Conservation (phyloP, 2,329 filamentous ascomycete species). For the Cryphonectria naterciae region DNA sequence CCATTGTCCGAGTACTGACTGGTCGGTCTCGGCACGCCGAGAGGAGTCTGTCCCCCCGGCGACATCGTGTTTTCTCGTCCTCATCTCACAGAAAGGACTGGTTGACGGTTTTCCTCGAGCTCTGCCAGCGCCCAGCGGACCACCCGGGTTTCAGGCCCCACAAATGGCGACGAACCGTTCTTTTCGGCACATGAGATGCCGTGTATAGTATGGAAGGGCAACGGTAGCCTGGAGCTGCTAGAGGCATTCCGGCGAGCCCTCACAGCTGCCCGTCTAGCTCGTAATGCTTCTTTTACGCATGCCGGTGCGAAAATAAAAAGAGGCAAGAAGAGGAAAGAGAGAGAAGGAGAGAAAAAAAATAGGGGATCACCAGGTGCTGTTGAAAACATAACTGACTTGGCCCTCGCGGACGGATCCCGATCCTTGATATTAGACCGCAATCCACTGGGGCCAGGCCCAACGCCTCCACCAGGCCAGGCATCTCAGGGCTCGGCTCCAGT, state of each 20-base stretch:
- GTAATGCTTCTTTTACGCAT: not conserved
- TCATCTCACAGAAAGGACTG: not conserved
- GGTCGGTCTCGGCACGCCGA: not conserved
- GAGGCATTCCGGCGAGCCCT: conserved; percentile 18
- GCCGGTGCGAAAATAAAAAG: not conserved
- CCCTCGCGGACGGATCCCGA: conserved; percentile 4
- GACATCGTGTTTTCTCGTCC: not conserved
- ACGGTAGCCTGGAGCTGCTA: conserved; percentile 7
- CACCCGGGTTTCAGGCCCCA: not conserved
- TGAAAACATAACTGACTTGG: not conserved
- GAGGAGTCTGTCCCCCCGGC: not conserved
- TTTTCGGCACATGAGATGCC: conserved; percentile 1
- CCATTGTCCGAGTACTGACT: not conserved
- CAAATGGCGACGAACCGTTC: not conserved
- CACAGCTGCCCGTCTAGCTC: not conserved
- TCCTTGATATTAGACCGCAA: conserved; percentile 5
- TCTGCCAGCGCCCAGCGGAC: not conserved
- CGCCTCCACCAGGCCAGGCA: not conserved
- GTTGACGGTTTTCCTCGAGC: not conserved
- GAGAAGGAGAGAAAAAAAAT: too few species aligned
- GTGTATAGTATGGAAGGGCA: not conserved
- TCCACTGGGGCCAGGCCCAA: not conserved
- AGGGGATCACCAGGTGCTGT: not conserved
- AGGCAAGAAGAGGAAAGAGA: not conserved
- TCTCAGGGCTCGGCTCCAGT: conserved; percentile 9